phyloP scores from a whole-genome alignment of 1,284 basidiomycete genomes.

The Fomitiporia mediterranea region DNA sequence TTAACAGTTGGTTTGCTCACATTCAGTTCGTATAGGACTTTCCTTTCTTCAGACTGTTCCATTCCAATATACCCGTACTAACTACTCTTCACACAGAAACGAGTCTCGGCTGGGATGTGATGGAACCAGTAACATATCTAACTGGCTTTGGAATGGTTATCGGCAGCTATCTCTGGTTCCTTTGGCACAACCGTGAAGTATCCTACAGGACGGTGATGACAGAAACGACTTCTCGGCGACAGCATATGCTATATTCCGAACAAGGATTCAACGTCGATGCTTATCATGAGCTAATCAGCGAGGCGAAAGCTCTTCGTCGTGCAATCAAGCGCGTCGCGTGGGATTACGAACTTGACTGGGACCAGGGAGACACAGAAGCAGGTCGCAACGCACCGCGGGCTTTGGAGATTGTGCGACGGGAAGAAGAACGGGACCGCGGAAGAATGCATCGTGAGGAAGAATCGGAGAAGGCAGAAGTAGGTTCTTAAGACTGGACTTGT shows the following conservation, averaged over 20 bases:
- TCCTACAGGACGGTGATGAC: conserved; percentile 60
- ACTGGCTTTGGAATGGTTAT: conserved; percentile 58
- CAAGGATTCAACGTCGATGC: conserved; percentile 60
- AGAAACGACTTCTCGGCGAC: conserved; percentile 37
- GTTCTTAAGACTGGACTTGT: background rate
- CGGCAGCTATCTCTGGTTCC: conserved; percentile 56
- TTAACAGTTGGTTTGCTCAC: conserved; percentile 55
- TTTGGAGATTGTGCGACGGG: conserved; percentile 16
- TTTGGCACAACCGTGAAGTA: conserved; percentile 64
- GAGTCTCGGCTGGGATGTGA: conserved; percentile 49
- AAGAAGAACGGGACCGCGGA: conserved; percentile 11
- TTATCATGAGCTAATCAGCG: conserved; percentile 52
- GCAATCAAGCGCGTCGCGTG: conserved; percentile 57
- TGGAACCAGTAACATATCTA: conserved; percentile 67
- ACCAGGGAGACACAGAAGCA: conserved; percentile 17
- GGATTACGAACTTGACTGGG: conserved; percentile 45
- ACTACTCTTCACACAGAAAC: conserved; percentile 25
- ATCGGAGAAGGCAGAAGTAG: conserved; percentile 4
- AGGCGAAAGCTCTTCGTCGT: conserved; percentile 44
- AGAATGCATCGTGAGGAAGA: conserved; percentile 2
- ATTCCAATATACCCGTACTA: too few species aligned
- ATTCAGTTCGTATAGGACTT: conserved; percentile 46
- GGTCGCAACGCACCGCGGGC: conserved; percentile 9
- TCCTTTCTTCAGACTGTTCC: background rate
- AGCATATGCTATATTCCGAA: conserved; percentile 50